Evolutionary conservation across 306 rosid genomes (phyloP), one percentile per base, ranked within the genome.

Genomic region (Sesbania bispinosa): DNA sequence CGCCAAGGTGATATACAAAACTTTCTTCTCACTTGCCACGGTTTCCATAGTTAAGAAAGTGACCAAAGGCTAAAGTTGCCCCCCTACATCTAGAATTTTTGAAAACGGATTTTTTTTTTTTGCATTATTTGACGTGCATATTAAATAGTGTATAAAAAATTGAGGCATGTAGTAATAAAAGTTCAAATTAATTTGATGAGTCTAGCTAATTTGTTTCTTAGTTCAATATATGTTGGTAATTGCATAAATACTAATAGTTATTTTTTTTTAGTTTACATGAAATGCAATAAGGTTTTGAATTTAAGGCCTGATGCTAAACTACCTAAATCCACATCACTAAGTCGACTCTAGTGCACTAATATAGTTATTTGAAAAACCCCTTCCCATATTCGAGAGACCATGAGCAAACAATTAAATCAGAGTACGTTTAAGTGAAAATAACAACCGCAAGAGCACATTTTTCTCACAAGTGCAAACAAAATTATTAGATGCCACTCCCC

Each of bases 41-140:
- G 67, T 73, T 79, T 42, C 76, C 46, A 57, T 21, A 21, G 38
- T 57, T 52, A 54, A 69, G 62, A 74, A 78, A 78, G 66, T 50
- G 71, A 62, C 74, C 39, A 16, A 39, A 64, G 70, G 55, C n/a
- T 52, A 27, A 57, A 64, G 3, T 61, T 67, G 7, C 66, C 38
- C 29, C 29, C 61, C 74, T 32, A 23, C 43, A 51, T 30, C 20
- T 50, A 59, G n/a, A 30, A 7, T 27, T 35, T 55, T 79, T 65
- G 10, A 24, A 32, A 45, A 63, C 36, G 46, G 8, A 0, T 11
- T 47, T 27, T 2, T 2, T 38, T 18, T 14, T 65, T 26, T 15
- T 19, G 36, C 54, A 16, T 73, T 46, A 30, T 7, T 29, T 1
- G 48, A 35, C n/a, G 43, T 50, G 50, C 45, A 23, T 57, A 2